Conservation (phyloP, 1,139 yeast genomes). For the Candida pseudocylindracea region DNA sequence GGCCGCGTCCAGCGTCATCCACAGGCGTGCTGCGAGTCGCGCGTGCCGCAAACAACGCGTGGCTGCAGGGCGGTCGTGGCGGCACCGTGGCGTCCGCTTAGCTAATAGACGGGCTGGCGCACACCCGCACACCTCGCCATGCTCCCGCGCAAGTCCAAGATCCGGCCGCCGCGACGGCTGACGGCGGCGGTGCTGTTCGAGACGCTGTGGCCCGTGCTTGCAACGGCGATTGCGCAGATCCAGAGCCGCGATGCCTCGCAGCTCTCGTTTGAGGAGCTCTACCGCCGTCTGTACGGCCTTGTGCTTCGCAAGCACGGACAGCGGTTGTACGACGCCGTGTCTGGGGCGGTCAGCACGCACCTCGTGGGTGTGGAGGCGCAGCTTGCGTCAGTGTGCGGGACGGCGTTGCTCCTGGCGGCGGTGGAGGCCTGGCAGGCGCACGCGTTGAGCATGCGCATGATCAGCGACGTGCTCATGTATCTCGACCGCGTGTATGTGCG, state of each 20-base stretch:
- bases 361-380: constrained; percentile 10
- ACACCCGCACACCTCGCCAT: no score
- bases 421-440: constrained; percentile 55
- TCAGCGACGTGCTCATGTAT: constrained; percentile 77
- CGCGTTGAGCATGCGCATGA: constrained; percentile 50
- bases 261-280: constrained; percentile 67
- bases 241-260: constrained; percentile 53
- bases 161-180: constrained; percentile 52
- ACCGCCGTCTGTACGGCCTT: constrained; percentile 59
- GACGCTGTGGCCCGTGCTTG: constrained; percentile 45
- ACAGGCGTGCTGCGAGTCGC: no score
- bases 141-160: no score
- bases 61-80: no score
- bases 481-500: constrained; percentile 67
- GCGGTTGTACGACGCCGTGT: constrained; percentile 42
- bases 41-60: no score
- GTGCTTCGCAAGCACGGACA: constrained; percentile 61
- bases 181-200: constrained; percentile 26
- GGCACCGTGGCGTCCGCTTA: no score
- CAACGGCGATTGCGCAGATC: constrained; percentile 61
- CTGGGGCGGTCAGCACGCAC: constrained; percentile 25
- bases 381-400: constrained; percentile 4
- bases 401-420: constrained; percentile 22
- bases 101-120: no score
- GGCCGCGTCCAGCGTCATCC: no score